Evolutionary conservation across 148 eudicot species (phyloP), one percentile per base, ranked within the genome.

Genomic region (Heliosperma pusillum): DNA sequence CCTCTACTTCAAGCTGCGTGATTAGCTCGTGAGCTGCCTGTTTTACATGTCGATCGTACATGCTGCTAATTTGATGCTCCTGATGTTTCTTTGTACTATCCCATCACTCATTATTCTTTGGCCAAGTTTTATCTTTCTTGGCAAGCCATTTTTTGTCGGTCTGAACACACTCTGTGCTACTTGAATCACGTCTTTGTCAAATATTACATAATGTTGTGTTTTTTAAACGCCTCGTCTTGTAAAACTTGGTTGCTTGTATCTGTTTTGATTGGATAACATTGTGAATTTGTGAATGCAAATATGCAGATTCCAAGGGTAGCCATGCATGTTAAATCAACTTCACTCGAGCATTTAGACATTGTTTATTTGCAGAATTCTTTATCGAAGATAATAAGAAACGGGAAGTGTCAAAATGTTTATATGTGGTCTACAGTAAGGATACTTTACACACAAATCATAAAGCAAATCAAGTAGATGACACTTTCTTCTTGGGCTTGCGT

Each of bases 1-100:
- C 78, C 75, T 87, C 26, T 86, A 84, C 85, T 89, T 80, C 79
- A 87, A 89, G 87, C 77, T 87, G 71, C 69, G 53, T 33, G 11
- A 67, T 60, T 81, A 77, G 58, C 70, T 77, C 55, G 50, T 68
- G n/a, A 30, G 44, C 26, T 55, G 17, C 5, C 53, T 0, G 30
- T 26, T 67, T 40, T 40, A 44, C 27, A 20, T 40, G 71, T 11
- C 55, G 5, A 67, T 67, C 26, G 0, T 65, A 36, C 9, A 10
- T 36, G 72, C 33, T 29, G 61, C 22, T 64, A 64, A 50, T 71
- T 36, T 47, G 56, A 72, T 67, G 74, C 53, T 52, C 50, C 30
- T 72, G 64, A 67, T 61, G 8, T 71, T 72, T 66, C 57, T 12
- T 45, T 80, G 75, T 76, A 57, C 56, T 76, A 50, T 50, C 55